Evolutionary conservation across 176 grass and related monocot genomes (phyloP).

Genomic region (Alloteropsis semialata): DNA sequence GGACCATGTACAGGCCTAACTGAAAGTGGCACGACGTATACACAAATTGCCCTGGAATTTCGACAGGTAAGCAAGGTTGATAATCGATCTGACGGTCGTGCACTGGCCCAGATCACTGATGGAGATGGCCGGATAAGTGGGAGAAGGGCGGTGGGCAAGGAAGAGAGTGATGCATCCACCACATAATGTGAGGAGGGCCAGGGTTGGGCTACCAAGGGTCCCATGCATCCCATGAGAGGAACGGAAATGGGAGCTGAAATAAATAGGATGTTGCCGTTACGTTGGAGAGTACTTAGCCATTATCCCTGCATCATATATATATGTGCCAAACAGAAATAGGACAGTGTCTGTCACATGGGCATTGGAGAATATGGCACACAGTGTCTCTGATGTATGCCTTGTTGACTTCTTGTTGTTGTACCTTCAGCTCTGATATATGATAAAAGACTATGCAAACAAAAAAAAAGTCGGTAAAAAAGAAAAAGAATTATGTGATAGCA

Average conservation of each 20-base stretch:
- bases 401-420: too few relatives aligned
- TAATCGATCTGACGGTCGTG: not conserved
- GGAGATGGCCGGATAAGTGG: slow-evolving; percentile 6
- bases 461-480: not conserved
- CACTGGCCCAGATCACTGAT: slow-evolving; percentile 5
- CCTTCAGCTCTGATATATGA: not conserved
- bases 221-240: slow-evolving; percentile 43
- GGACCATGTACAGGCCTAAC: too few relatives aligned
- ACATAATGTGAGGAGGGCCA: slow-evolving; percentile 25
- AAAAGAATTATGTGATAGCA: not conserved
- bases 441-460: not conserved
- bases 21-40: not conserved
- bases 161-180: slow-evolving; percentile 28
- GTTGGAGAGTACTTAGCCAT: slow-evolving; percentile 13
- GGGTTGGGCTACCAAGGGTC: slow-evolving; percentile 8
- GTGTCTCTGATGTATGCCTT: not conserved
- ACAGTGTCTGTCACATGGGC: slow-evolving; percentile 27
- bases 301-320: slow-evolving; percentile 3
- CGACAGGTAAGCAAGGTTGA: not conserved
- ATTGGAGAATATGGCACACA: not conserved
- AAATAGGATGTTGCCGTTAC: slow-evolving; percentile 26
- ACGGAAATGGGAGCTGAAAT: slow-evolving; percentile 25
- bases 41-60: not conserved
- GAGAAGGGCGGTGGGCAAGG: slow-evolving; percentile 9
- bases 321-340: slow-evolving; percentile 27